These are phyloP conservation scores for Fistulina hepatica DNA, from an alignment of 1,284 basidiomycete species.

Conservation along the genomic window DNA sequence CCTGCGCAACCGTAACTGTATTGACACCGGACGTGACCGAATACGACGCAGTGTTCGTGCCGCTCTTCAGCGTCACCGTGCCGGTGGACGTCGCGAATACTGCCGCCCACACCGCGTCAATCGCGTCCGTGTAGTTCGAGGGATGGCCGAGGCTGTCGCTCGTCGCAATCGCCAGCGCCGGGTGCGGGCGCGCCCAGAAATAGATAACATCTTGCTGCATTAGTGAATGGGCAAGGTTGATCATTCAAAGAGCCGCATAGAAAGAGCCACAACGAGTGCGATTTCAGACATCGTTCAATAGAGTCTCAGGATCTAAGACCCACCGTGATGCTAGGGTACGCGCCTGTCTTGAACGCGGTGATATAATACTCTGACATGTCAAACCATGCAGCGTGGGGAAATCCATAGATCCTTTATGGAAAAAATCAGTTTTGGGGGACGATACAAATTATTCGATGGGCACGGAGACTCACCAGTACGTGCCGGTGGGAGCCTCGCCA, in stretches of 20 bases:
- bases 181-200: conserved; percentile 52
- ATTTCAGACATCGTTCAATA: too few relatives aligned
- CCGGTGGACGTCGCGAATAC: conserved; percentile 38
- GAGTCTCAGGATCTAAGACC: too few relatives aligned
- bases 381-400: conserved; percentile 33
- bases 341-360: conserved; percentile 53
- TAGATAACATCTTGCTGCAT: conserved; percentile 41
- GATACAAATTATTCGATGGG: too few relatives aligned
- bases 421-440: too few relatives aligned
- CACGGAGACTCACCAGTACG: too few relatives aligned
- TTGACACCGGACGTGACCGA: not conserved
- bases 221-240: not conserved
- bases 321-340: conserved; percentile 42
- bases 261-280: too few relatives aligned
- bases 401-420: conserved; percentile 26
- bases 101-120: conserved; percentile 39
- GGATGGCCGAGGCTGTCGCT: conserved; percentile 28
- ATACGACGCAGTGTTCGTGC: conserved; percentile 22
- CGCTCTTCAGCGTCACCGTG: conserved; percentile 33
- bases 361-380: conserved; percentile 44
- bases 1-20: conserved; percentile 12
- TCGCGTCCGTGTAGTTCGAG: conserved; percentile 27
- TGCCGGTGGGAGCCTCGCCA: conserved; percentile 7
- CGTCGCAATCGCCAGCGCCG: conserved; percentile 32
- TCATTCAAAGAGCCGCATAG: not conserved